phyloP scores from a whole-genome alignment of 371 early-diverging fungal species.

The Mucor indicus region DNA sequence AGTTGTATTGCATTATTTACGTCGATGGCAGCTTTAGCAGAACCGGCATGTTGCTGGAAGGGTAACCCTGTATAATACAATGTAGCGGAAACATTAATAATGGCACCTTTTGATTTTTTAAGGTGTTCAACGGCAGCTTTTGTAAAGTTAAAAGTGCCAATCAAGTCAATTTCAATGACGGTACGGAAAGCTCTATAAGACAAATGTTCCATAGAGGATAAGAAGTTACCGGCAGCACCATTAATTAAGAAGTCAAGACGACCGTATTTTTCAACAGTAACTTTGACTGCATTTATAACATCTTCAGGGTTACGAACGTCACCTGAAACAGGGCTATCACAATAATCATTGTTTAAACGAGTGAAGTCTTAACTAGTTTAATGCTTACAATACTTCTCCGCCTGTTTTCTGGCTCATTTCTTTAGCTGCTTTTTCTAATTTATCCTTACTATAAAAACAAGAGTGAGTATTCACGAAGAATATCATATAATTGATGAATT shows the following conservation, averaged over 20 bases:
- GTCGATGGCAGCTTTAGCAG: conserved; percentile 47
- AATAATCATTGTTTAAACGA: neutral
- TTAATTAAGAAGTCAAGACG: conserved; percentile 65
- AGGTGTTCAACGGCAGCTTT: conserved; percentile 72
- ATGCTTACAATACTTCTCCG: conserved; percentile 38
- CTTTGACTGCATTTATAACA: conserved; percentile 60
- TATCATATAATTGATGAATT: too few species aligned
- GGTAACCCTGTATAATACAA: conserved; percentile 61
- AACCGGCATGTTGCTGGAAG: conserved; percentile 53
- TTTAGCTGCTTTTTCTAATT: conserved; percentile 68
- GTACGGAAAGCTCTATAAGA: conserved; percentile 77
- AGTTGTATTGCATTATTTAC: conserved; percentile 9
- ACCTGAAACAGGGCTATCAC: conserved; percentile 45
- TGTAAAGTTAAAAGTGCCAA: conserved; percentile 71
- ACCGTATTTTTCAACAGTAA: conserved; percentile 63
- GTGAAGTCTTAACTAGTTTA: neutral
- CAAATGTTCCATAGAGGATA: conserved; percentile 63
- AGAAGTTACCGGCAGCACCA: conserved; percentile 80
- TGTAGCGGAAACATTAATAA: conserved; percentile 69
- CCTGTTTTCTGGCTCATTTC: conserved; percentile 64
- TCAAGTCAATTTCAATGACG: conserved; percentile 52
- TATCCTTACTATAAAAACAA: conserved; percentile 26
- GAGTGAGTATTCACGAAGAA: too few species aligned
- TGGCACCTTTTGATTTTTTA: conserved; percentile 64
- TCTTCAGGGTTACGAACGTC: conserved; percentile 67